Evolutionary conservation across 2,329 filamentous ascomycete genomes (phyloP), one percentile per base, ranked within the genome.

Genomic region (Ceratocystis smalleyi): DNA sequence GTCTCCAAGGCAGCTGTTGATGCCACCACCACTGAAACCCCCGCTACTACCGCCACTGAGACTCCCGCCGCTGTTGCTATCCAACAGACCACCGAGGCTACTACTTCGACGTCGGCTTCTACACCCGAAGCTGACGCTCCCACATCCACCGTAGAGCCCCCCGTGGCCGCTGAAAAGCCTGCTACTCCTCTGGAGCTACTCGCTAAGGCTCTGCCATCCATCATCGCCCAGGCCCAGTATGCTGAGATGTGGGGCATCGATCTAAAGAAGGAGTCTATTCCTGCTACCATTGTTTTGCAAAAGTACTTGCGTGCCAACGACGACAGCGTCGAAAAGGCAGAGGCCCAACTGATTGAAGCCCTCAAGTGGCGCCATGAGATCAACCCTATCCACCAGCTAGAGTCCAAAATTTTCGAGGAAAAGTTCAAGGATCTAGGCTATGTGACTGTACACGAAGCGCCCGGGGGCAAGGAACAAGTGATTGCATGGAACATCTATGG

Each of bases 401-500:
- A 80, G 32, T 79, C 82, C 67, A 79, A 83, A 64, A 78, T 80
- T 43, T 94, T 86, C 74, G 81, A 82, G 70, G 79, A 80, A 68
- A 91, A 89, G 75, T 96, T 94, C 70, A 83, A 79, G 6, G 85
- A 85, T 1, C 74, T 96, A 65, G 92, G 91, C 47, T 96, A 88
- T 72, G 82, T 96, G 61, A 89, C 89, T 0, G 79, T 79, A n/a
- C 84, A 94, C 69, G 75, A 79, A 63, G 78, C 79, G 43, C 77
- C 76, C 30, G 79, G 78, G 61, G 75, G 76, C 66, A 77, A 83
- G 70, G 83, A 86, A 73, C 80, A 70, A 19, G 72, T 96, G 64
- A 85, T 91, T 60, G 94, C 89, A 1, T 96, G 91, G 87, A 96
- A 96, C 74, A 85, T 96, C 71, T 96, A 97, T 72, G 91, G 91